Base-by-base conservation (phyloP, 2,329 filamentous ascomycete genomes). In the Aspergillus sp. region DNA sequence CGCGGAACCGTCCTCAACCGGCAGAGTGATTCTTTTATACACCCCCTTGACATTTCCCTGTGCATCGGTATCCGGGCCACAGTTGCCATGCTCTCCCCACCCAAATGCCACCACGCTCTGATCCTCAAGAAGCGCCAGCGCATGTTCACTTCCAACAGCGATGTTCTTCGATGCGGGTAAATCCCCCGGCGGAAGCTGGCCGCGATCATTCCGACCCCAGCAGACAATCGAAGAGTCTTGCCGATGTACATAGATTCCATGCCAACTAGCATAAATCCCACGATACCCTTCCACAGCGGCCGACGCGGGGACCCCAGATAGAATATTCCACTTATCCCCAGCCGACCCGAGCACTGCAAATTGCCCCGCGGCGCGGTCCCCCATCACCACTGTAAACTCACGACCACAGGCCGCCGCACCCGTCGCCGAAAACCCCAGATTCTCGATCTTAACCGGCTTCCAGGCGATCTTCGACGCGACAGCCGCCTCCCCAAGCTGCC, bases 51-150 rank as follows among this genome's bases (percentile, higher is more conserved):
- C 87, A 74, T 90, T 85, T 53, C 86, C 87, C 62, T 83, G 79
- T 18, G 82, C 78, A 62, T 87, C 85, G 12, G 78, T 80, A 47
- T 84, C 80, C 39, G 86, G 85, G 3, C 95, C 95, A 73, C 95
- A 99, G 73, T 99, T 99, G 1, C 95, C 95, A 77, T 99, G 95
- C 76, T 98, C 94, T 2, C 92, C 93, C 95, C 95, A 99, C 20
- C 95, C 95, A 92, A 94, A 98, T 1, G 91, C 85, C 52, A 96
- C 77, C 1, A 96, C 86, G 54, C 88, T 84, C 1, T 86, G 86
- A 20, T 83, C 80, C 10, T 77, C 77, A 0, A 90, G 87, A 26
- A 94, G 75, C 9, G 87, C 91, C 63, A 98, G 76, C n/a, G 85
- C 87, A 75, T 99, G 95, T 75, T 98, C 95, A 71, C 94, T 97